Evolutionary conservation across 1,284 basidiomycete species (phyloP).

Genomic region (Sporisorium sorghi): DNA sequence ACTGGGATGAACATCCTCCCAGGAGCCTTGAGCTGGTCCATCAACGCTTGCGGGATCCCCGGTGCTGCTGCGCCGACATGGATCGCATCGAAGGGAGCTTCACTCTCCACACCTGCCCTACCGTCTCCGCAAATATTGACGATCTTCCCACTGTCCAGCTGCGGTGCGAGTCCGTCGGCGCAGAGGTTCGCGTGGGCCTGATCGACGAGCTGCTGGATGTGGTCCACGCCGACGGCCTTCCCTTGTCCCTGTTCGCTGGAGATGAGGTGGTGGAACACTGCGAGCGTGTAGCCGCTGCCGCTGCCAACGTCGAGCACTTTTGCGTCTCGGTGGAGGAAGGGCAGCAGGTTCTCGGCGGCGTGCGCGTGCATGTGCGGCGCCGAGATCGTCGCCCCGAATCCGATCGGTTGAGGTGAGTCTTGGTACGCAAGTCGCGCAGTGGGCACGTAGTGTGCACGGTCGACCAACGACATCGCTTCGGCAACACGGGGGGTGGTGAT

Average conservation of each 20-base stretch:
- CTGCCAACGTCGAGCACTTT: constrained; percentile 79
- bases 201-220: constrained; percentile 74
- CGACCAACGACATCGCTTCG: constrained; percentile 54
- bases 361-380: constrained; percentile 90
- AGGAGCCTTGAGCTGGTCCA: constrained; percentile 81
- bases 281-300: constrained; percentile 61
- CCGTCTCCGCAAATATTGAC: constrained; percentile 79
- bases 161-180: constrained; percentile 76
- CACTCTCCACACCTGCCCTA: constrained; percentile 71
- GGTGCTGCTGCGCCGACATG: constrained; percentile 90
- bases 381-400: constrained; percentile 84
- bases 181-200: constrained; percentile 79
- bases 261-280: constrained; percentile 64
- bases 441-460: constrained; percentile 75
- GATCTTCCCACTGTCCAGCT: constrained; percentile 76
- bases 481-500: constrained; percentile 69
- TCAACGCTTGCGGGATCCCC: constrained; percentile 74
- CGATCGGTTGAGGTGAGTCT: constrained; percentile 85
- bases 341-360: constrained; percentile 79
- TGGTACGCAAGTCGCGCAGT: constrained; percentile 73
- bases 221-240: constrained; percentile 89
- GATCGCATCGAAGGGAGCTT: constrained; percentile 86
- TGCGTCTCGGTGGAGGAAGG: constrained; percentile 78
- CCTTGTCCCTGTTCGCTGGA: not conserved
- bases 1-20: constrained; percentile 96